Evolutionary conservation across 1,284 basidiomycete species (phyloP), one percentile per base, ranked within the genome.

Genomic region (Inonotus obliquus): DNA sequence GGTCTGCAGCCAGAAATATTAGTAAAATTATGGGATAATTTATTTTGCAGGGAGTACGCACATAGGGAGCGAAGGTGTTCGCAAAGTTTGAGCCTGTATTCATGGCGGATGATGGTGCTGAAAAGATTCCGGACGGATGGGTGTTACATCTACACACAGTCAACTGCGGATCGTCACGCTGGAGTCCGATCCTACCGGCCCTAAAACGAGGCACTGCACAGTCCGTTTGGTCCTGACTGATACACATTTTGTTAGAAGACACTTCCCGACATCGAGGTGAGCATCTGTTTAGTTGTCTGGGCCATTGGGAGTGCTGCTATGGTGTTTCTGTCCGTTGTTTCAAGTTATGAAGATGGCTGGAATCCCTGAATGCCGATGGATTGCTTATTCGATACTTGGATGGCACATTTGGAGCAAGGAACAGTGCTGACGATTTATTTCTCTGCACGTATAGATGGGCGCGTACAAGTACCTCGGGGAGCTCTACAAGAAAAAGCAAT

Each of bases 391-490:
- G 44, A 49, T 11, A 10, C 56, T 56, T 63, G 62, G 62, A 63
- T 63, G 59, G 17, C 19, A 54, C 17, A 21, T 13, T 14, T 14
- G 21, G n/a, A 51, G 51, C 35, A 47, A 23, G 6, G n/a, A 55
- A 45, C 35, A 9, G 48, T 35, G 51, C 60, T 55, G 41, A 63
- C 44, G 23, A 13, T 51, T 19, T 39, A 37, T 66, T 79, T 35
- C 32, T 27, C 32, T 52, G 17, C 51, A 52, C 49, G 19, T 14
- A 47, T 59, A 78, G 73, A 92, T 92, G 89, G 90, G 90, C 74
- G 90, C 94, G 75, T 96, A 96, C 90, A 97, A 96, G 80, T 98
- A 99, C 78, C 89, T 98, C 73, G 88, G 92, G 72, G 96, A 98
- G 83, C 83, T 98, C 67, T 91, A 92, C 86, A 91, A 92, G 81